Conservation (phyloP, 768 basidiomycete genomes). For the Fistulinella prunicolor region DNA sequence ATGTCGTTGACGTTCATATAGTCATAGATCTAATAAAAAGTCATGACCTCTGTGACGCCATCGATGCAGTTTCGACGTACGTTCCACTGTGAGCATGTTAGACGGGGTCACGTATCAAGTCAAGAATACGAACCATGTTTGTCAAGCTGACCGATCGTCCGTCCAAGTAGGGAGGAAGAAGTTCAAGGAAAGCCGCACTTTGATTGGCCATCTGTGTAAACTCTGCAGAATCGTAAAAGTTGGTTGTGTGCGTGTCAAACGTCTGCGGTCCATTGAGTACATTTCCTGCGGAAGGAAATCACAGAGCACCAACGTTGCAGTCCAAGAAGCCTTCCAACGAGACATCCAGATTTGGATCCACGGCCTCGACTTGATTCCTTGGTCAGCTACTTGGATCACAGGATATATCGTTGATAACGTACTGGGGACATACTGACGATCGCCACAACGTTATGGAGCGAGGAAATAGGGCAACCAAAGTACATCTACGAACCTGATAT, state of each 20-base stretch:
- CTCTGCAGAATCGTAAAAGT: slow-evolving; percentile 52
- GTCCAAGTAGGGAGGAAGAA: slow-evolving; percentile 51
- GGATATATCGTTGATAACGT: slow-evolving; percentile 11
- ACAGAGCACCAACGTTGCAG: slow-evolving; percentile 45
- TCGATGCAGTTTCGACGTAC: slow-evolving; percentile 27
- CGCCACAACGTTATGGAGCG: slow-evolving; percentile 1
- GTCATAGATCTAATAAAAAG: slow-evolving; percentile 52
- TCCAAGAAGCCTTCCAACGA: slow-evolving; percentile 65
- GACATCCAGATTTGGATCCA: slow-evolving; percentile 58
- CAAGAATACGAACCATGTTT: slow-evolving; percentile 49
- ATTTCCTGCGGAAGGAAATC: background rate
- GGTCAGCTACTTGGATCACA: slow-evolving; percentile 3
- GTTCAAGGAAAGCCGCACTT: slow-evolving; percentile 45
- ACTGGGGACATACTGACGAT: slow-evolving; percentile 41
- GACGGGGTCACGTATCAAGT: background rate
- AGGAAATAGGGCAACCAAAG: background rate
- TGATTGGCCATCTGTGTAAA: slow-evolving; percentile 48
- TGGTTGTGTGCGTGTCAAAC: slow-evolving; percentile 44
- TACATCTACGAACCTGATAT: slow-evolving; percentile 48
- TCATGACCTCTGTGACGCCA: background rate
- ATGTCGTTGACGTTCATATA: slow-evolving; percentile 72
- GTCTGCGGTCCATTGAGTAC: slow-evolving; percentile 33
- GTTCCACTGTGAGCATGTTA: slow-evolving; percentile 39
- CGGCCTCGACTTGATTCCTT: slow-evolving; percentile 50
- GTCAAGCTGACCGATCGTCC: slow-evolving; percentile 49